Conservation (phyloP, 2,329 filamentous ascomycete species). For the Salinomyces thailandicus region DNA sequence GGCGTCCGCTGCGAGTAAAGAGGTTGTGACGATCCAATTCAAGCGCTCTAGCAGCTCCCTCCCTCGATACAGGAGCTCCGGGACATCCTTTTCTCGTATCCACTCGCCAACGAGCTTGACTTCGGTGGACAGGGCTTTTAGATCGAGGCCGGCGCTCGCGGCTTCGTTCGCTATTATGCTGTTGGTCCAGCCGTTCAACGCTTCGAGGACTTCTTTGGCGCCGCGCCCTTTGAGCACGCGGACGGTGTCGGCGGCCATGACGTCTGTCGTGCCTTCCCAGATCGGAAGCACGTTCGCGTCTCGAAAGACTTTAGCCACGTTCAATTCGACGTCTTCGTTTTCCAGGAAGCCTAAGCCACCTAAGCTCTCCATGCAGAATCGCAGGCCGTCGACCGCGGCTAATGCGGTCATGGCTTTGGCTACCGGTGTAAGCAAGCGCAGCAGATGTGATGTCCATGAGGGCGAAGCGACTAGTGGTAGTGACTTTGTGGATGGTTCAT, state of each 20-base stretch:
- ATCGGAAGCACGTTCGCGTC: constrained; percentile 8
- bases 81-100: no score
- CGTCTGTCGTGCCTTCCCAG: constrained; percentile 11
- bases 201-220: no score
- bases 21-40: no score
- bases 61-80: no score
- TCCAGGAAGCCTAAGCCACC: constrained; percentile 11
- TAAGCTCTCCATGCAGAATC: constrained; percentile 12
- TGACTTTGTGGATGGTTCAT: constrained; percentile 1
- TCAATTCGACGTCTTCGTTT: constrained; percentile 9
- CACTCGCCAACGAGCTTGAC: no score
- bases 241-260: constrained; percentile 7
- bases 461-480: constrained; percentile 4
- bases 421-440: constrained; percentile 11
- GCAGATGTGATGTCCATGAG: constrained; percentile 8
- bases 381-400: constrained; percentile 8
- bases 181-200: no score
- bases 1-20: no score
- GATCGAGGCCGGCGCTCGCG: no score
- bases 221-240: constrained; percentile 5
- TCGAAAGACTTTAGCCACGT: constrained; percentile 7
- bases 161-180: no score
- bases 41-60: no score
- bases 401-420: constrained; percentile 11
- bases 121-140: no score